Conservation (phyloP, 768 basidiomycete genomes). For the Auriscalpium vulgare region DNA sequence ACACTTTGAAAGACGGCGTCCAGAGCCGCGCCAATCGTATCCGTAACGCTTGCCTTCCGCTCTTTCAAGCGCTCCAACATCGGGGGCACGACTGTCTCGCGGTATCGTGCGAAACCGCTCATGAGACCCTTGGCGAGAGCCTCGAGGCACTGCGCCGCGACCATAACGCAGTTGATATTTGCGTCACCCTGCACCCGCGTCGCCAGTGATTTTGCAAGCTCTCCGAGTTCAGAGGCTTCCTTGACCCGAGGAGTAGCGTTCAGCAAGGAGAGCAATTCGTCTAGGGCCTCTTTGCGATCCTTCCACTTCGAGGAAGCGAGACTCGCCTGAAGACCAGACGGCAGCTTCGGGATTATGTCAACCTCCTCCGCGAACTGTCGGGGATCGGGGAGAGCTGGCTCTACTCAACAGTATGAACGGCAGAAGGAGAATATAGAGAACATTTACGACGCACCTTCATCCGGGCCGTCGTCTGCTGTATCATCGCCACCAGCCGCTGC, state of each 20-base stretch:
- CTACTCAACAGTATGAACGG: slow-evolving; percentile 23
- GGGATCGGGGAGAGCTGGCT: slow-evolving; percentile 60
- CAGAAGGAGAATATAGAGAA: background rate
- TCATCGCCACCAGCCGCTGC: slow-evolving; percentile 30
- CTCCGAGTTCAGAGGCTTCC: slow-evolving; percentile 70
- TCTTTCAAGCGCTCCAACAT: slow-evolving; percentile 92
- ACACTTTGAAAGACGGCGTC: slow-evolving; percentile 87
- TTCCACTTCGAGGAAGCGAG: slow-evolving; percentile 97
- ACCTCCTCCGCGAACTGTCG: slow-evolving; percentile 74
- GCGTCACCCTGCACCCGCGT: slow-evolving; percentile 80
- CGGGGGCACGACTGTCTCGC: slow-evolving; percentile 61
- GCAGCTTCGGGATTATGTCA: slow-evolving; percentile 69
- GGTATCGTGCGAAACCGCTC: slow-evolving; percentile 63
- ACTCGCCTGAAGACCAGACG: slow-evolving; percentile 61
- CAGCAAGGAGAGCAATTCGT: slow-evolving; percentile 69
- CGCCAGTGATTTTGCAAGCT: slow-evolving; percentile 71
- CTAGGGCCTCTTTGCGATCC: slow-evolving; percentile 87
- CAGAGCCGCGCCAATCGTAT: slow-evolving; percentile 78
- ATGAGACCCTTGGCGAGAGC: slow-evolving; percentile 79
- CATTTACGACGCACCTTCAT: slow-evolving; percentile 36
- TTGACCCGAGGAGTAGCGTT: slow-evolving; percentile 67
- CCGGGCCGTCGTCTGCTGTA: slow-evolving; percentile 23
- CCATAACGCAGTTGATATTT: slow-evolving; percentile 92
- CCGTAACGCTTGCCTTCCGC: slow-evolving; percentile 84
- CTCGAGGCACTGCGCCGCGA: slow-evolving; percentile 80